Evolutionary conservation across 2,329 filamentous ascomycete genomes (phyloP), one percentile per base, ranked within the genome.

Genomic region (Chrysoporthe puriensis): DNA sequence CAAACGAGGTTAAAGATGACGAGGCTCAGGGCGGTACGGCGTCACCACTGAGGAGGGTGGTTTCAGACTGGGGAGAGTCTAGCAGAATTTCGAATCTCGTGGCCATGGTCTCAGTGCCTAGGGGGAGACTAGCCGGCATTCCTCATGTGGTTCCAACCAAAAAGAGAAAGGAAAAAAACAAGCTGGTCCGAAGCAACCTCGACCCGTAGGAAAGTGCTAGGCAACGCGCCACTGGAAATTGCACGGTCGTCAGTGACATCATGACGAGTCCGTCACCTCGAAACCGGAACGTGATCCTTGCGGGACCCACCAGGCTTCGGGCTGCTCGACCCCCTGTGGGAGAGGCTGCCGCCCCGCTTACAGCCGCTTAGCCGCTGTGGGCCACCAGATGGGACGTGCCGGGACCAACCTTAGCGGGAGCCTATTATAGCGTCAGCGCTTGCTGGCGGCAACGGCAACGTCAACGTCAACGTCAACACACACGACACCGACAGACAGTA

Each of bases 391-490:
- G 32, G 21, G 11, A 9, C 6, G 11, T 32, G 50, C 26, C 50
- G 50, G 50, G 50, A 54, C 13, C 21, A 54, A 54, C 50, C 50
- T 54, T 54, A 54, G 13, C 26, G 50, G 50, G 50, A 34, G 50
- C 2, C 50, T 34, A 34, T 32, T 52, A 32, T 32, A 54, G 16
- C 50, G 4, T 34, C 26, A 26, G 16, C 46, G 18, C 13, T 54
- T 54, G 50, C 26, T 26, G 26, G 26, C 26, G 26, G 32, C 11
- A 21, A 16, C 50, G 21, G 32, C 32, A 26, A 26, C 21, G 7
- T 54, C 13, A 34, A 26, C 26, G 26, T 26, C 26, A 16, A 4
- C 6, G 2, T 26, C 26, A 16, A 4, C 6, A 2, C 26, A 14
- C 21, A 16, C 50, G 14, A 54, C n/a, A 48, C 18, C 26, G 48